Conservation (phyloP, 75 land plant genomes). For the Larix kaempferi region DNA sequence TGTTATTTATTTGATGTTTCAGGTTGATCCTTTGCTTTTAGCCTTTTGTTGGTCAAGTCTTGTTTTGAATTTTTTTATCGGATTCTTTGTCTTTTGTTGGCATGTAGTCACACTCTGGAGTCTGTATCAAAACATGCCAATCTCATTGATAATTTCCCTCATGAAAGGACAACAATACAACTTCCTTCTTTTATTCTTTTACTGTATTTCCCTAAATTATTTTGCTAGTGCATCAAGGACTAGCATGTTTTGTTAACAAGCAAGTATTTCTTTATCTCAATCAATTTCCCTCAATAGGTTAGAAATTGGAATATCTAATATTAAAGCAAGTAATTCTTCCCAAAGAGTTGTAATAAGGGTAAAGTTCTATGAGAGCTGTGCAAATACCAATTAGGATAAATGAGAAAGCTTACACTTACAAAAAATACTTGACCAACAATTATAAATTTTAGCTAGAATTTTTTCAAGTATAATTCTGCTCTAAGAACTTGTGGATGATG, state of each 20-base stretch:
- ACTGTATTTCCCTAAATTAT: neutral
- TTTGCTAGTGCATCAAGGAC: neutral
- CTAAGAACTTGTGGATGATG: neutral
- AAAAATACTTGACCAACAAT: neutral
- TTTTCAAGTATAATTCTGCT: neutral
- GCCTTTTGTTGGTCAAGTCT: too few species aligned
- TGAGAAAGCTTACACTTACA: neutral
- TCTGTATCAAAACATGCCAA: neutral
- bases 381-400: neutral
- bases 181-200: neutral
- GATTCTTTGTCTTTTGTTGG: too few species aligned
- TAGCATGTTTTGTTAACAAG: neutral
- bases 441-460: too few species aligned
- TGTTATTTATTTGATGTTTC: too few species aligned
- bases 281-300: neutral
- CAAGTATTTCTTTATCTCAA: slow-evolving; percentile 3
- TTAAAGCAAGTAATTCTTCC: neutral
- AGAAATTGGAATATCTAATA: neutral
- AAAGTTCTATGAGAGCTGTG: neutral
- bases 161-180: neutral
- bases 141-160: neutral
- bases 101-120: neutral
- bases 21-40: too few species aligned
- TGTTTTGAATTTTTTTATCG: too few species aligned
- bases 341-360: neutral